These are phyloP conservation scores for Symbiodinium pilosum DNA, from an alignment of 73 alveolate genomes.

Conservation along the genomic window DNA sequence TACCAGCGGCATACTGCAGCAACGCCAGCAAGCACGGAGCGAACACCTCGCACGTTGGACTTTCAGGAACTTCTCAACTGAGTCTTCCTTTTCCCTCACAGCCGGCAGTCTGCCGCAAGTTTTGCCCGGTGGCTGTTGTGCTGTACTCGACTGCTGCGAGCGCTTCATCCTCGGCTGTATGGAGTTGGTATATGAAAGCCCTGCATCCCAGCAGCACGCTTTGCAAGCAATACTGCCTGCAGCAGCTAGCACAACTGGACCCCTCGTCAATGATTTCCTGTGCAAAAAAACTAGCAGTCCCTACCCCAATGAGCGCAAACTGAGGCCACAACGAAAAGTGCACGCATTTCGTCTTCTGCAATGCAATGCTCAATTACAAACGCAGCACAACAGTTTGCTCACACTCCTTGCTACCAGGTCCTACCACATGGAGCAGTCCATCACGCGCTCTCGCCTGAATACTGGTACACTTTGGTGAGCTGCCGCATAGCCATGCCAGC, in stretches of 20 bases:
- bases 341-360: conserved; percentile 47
- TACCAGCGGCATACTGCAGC: conserved; percentile 50
- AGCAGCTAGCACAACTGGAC: too few species aligned
- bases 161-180: neutral
- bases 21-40: conserved; percentile 40
- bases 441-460: conserved; percentile 16
- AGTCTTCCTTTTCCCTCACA: neutral
- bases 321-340: neutral
- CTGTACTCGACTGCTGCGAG: neutral
- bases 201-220: too few species aligned
- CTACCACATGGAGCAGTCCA: too few species aligned
- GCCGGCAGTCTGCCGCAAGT: neutral
- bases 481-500: conserved; percentile 93
- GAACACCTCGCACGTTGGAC: neutral
- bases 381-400: too few species aligned
- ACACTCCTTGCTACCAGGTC: too few species aligned
- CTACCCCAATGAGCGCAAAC: neutral
- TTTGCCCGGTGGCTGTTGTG: neutral
- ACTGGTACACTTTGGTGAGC: conserved; percentile 32
- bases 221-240: too few species aligned
- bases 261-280: too few species aligned
- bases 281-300: neutral
- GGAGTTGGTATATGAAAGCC: neutral
- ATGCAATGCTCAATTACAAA: too few species aligned
- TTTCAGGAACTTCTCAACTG: neutral